These are phyloP conservation scores for Rhododendron mucronatum DNA, from an alignment of 148 eudicot species.

Conservation along the genomic window DNA sequence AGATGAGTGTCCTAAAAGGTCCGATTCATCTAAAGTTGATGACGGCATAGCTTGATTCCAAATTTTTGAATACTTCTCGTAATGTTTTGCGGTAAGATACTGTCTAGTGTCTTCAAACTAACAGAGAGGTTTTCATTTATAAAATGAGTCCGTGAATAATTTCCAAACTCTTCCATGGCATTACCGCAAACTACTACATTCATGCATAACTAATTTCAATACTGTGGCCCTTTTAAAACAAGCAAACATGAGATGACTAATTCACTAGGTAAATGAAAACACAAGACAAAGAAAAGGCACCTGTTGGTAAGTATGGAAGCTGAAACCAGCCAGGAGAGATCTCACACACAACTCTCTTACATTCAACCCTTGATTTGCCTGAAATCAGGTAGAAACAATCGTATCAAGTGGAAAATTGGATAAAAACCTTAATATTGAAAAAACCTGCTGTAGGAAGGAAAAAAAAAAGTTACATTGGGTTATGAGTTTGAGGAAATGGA, in stretches of 20 bases:
- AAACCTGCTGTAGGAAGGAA: not conserved
- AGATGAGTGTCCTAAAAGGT: not conserved
- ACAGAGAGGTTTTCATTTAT: not conserved
- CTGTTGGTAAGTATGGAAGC: conserved; percentile 57
- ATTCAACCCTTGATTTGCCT: conserved; percentile 51
- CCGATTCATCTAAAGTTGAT: not conserved
- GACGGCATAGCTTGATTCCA: not conserved
- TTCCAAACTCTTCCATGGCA: not conserved
- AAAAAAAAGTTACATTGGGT: not conserved
- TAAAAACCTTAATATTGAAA: not conserved
- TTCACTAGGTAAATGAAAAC: not conserved
- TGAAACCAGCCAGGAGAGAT: conserved; percentile 42
- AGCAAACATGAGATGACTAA: not conserved
- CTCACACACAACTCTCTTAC: conserved; percentile 37
- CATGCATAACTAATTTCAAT: not conserved
- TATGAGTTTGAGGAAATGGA: not conserved
- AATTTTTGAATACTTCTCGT: not conserved
- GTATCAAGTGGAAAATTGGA: not conserved
- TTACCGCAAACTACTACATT: not conserved
- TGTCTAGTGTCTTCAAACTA: not conserved
- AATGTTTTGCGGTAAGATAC: not conserved
- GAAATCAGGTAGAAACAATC: conserved; percentile 2
- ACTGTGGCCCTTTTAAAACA: not conserved
- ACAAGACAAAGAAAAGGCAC: conserved; percentile 9
- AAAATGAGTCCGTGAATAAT: not conserved